Percentiles rank a stretch among this genome's conserved stretches.
Evolutionary conservation across 2,329 filamentous ascomycete genomes (phyloP).

Genomic region (Cytospora leucostoma): DNA sequence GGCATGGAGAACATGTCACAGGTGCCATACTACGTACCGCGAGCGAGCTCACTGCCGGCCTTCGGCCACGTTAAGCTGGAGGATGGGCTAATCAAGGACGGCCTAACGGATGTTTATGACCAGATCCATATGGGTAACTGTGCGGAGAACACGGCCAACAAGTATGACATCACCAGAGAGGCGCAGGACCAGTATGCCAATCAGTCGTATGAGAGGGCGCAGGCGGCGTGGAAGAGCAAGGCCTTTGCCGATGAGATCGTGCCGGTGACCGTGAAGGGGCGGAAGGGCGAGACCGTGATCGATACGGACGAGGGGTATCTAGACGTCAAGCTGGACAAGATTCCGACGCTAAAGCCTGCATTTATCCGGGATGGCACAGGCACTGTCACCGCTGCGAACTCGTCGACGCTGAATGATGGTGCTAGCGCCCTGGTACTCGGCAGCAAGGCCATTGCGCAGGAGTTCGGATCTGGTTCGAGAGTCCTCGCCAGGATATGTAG

Average conservation of each 20-base stretch:
- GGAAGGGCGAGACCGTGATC: constrained; percentile 80
- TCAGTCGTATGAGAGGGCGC: constrained; percentile 82
- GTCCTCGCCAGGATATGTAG: constrained; percentile 86
- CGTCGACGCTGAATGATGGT: constrained; percentile 92
- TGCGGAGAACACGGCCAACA: constrained; percentile 92
- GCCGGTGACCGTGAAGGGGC: constrained; percentile 80
- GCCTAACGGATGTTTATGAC: constrained; percentile 94
- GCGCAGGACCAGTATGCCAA: constrained; percentile 92
- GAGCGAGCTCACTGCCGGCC: constrained; percentile 77
- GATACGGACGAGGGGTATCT: constrained; percentile 87
- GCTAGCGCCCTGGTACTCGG: constrained; percentile 86
- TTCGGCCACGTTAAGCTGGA: constrained; percentile 88
- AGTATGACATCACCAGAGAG: constrained; percentile 75
- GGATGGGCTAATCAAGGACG: constrained; percentile 92
- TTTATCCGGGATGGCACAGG: constrained; percentile 85
- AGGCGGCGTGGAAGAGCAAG: constrained; percentile 81
- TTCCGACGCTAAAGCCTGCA: constrained; percentile 84
- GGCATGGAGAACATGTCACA: constrained; percentile 99
- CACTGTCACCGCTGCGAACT: constrained; percentile 92
- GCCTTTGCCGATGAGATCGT: constrained; percentile 88
- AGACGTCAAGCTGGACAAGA: constrained; percentile 83
- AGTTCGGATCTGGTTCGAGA: constrained; percentile 75
- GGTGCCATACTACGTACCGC: constrained; percentile 86
- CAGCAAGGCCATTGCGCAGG: constrained; percentile 75
- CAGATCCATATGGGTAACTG: constrained; percentile 98